Base-by-base conservation (phyloP, 2,329 filamentous ascomycete genomes). In the Clonostachys rosea region DNA sequence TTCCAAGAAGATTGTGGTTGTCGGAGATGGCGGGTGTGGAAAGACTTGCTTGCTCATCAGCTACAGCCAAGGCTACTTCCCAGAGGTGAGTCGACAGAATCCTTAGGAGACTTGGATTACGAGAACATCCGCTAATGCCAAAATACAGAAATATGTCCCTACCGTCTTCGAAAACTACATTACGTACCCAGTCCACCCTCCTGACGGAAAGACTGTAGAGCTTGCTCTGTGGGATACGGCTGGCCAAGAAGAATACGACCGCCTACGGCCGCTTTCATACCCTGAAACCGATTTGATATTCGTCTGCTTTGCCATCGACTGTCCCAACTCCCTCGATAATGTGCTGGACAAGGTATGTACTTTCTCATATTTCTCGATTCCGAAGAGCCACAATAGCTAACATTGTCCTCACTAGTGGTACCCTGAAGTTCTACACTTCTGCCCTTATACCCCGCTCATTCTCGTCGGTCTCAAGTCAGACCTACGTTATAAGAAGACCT, bases 151-250 rank as follows among this genome's bases (percentile, higher is more conserved):
- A 97, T 99, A 99, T 61, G 94, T 99, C 39, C 94, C 94, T 5
- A 99, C 94, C 3, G 94, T 99, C 45, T 99, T 99, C 67, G 94
- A 99, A 65, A 99, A 99, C 76, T 99, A 99, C 81, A 97, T 99
- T 72, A 96, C 94, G 47, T 92, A 96, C 68, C 95, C 92, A 48
- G 87, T 85, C 50, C 94, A 99, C 71, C 83, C 84, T 54, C 82
- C 84, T 41, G 89, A 87, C 12, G 91, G 92, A 62, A 97, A 96
- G 78, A 91, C 87, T 49, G 91, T 99, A 56, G 94, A 99, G 73
- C 82, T 99, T 51, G 94, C 94, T 39, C 80, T 99, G 45, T 99
- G 94, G 94, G 94, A 99, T 70, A 99, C 94, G 30, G 94, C 94
- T 59, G 94, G 94, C 37, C 94, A 99, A 70, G 94, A 99, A 70